These are phyloP conservation scores for Haplosporangium sp. DNA, from an alignment of 371 early-diverging fungal genomes.

Conservation along the genomic window DNA sequence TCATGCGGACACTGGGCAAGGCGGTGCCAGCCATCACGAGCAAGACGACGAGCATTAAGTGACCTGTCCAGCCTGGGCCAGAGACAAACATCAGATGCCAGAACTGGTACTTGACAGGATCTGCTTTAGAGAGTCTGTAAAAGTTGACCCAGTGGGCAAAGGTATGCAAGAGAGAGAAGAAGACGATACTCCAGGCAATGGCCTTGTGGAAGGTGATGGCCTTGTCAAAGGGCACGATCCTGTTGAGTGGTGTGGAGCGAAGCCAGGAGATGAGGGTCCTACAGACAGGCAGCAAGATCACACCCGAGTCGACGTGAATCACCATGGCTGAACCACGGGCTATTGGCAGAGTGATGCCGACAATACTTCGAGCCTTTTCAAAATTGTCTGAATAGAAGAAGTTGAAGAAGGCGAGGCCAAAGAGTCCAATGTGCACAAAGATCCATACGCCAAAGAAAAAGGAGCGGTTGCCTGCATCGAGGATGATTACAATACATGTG, in stretches of 20 bases:
- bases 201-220: conserved; percentile 85
- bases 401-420: conserved; percentile 64
- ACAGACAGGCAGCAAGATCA: conserved; percentile 86
- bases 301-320: conserved; percentile 76
- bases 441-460: conserved; percentile 68
- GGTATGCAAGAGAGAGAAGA: conserved; percentile 79
- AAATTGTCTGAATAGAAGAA: conserved; percentile 64
- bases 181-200: conserved; percentile 79
- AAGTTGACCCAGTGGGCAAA: conserved; percentile 84
- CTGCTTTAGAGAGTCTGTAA: conserved; percentile 52
- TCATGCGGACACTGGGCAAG: conserved; percentile 65
- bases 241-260: conserved; percentile 76
- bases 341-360: conserved; percentile 62
- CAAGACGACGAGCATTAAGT: conserved; percentile 75
- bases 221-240: conserved; percentile 85
- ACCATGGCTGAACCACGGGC: conserved; percentile 75
- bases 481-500: background rate
- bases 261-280: conserved; percentile 80
- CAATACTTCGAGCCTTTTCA: conserved; percentile 50
- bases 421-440: conserved; percentile 62
- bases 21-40: conserved; percentile 79
- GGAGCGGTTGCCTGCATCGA: conserved; percentile 39
- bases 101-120: conserved; percentile 34
- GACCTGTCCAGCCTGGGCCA: conserved; percentile 85
- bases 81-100: conserved; percentile 62